Percentiles rank a stretch among this genome's conserved stretches.
These are phyloP conservation scores for Simplicillium aogashimaense DNA, from an alignment of 2,329 filamentous ascomycete species.

Conservation along the genomic window DNA sequence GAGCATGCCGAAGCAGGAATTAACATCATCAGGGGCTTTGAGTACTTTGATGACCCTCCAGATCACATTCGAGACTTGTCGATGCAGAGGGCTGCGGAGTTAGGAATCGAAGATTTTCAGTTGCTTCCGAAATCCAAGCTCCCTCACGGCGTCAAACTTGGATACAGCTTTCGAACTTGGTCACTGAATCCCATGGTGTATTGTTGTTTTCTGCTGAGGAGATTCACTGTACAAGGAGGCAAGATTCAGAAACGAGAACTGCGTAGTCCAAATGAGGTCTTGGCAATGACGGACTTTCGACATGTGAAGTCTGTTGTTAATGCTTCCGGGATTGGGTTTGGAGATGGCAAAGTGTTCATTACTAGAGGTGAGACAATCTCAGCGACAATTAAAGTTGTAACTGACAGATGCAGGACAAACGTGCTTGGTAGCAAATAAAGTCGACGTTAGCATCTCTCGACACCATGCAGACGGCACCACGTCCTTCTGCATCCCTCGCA, in stretches of 20 bases:
- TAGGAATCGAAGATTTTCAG: conserved; percentile 19
- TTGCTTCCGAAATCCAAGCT: conserved; percentile 21
- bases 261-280: no score
- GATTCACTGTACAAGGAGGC: conserved; percentile 12
- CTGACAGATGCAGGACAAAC: no score
- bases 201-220: conserved; percentile 32
- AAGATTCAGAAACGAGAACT: conserved; percentile 17
- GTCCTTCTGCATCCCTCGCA: conserved; percentile 53
- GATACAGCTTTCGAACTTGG: conserved; percentile 37
- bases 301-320: conserved; percentile 25
- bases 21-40: conserved; percentile 35
- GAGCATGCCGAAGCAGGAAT: conserved; percentile 29
- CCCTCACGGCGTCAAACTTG: conserved; percentile 27
- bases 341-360: conserved; percentile 29
- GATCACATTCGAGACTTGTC: conserved; percentile 24
- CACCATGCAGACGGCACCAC: conserved; percentile 50
- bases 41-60: conserved; percentile 34
- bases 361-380: conserved; percentile 24
- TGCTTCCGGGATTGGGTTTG: conserved; percentile 34
- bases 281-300: no score
- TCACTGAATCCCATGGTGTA: conserved; percentile 43
- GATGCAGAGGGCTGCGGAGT: conserved; percentile 7
- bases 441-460: conserved; percentile 36
- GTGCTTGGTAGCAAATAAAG: conserved; percentile 24
- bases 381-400: background rate